Base-by-base conservation (phyloP, 2,329 filamentous ascomycete genomes). In the Hirsutella rhossiliensis region DNA sequence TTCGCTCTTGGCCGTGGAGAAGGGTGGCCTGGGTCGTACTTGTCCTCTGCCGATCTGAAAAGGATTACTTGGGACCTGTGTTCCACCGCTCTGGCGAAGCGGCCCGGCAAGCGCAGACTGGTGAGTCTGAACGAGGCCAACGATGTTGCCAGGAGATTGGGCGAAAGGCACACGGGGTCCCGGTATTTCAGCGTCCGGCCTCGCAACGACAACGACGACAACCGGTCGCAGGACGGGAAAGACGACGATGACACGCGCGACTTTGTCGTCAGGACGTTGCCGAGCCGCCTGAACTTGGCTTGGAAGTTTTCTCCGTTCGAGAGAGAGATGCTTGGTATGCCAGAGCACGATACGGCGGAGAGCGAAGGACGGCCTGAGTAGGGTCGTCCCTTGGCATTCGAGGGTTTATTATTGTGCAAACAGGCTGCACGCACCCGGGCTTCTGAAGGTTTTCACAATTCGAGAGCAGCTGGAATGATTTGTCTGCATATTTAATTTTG, bases 71-170 rank as follows among this genome's bases (percentile, higher is more conserved):
- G 60, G 59, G 62, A 64, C 43, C 45, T 64, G 34, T 63, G 61
- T 45, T 47, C 43, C 27, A 62, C 59, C 1, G 49, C 54, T 13
- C 58, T 62, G 52, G 43, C 53, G 40, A 55, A 54, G 44, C 47
- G 60, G 30, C 54, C 59, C 27, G 61, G 55, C 29, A 66, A 64
- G 50, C 67, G 75, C 27, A 67, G 67, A 3, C 65, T 78, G 15
- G 72, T 75, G 41, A 74, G 68, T 47, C 62, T 78, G 40, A 67
- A 70, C 53, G 72, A 77, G 53, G 74, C 73, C 41, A 77, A 76
- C 52, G 73, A 79, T 52, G 75, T 78, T 50, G 73, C 75, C 38
- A 72, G 67, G 54, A 62, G 75, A 27, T 59, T 78, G 13, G 71
- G 73, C 45, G 73, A 78, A 57, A 70, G 61, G 54, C 66, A 71